Conservation (phyloP, 441 rosid species). For the Eruca vesicaria region DNA sequence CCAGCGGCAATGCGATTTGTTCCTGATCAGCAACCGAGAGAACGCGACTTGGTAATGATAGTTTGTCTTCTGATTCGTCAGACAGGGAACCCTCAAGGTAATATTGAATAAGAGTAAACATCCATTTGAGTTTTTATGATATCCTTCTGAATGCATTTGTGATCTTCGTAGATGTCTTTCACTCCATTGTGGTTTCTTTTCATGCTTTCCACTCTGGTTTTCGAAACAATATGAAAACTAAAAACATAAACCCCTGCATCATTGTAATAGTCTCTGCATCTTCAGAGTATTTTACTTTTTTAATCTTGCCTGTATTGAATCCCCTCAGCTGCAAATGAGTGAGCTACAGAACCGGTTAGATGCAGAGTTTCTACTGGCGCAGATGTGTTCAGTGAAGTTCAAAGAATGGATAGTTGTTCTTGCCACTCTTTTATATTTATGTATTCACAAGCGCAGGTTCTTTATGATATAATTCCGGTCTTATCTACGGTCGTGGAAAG, state of each 20-base stretch:
- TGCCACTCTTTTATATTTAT: constrained; percentile 77
- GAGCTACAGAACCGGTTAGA: constrained; percentile 88
- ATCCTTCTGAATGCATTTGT: constrained; percentile 33
- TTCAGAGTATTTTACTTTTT: no score
- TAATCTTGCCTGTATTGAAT: not conserved
- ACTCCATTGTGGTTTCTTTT: no score
- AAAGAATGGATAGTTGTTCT: constrained; percentile 99
- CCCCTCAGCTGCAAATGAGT: constrained; percentile 94
- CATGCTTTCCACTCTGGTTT: no score
- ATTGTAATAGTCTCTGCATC: no score
- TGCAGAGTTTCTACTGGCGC: constrained; percentile 96
- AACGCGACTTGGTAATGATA: constrained; percentile 42
- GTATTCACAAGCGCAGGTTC: constrained; percentile 54
- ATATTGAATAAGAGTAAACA: constrained; percentile 20
- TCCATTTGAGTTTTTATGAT: constrained; percentile 23
- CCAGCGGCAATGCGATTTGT: constrained; percentile 99
- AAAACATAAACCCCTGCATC: no score
- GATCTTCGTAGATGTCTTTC: constrained; percentile 71
- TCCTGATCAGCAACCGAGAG: constrained; percentile 81
- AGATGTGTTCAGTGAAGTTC: constrained; percentile 98
- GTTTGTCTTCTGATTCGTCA: constrained; percentile 49
- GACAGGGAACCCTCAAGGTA: constrained; percentile 89
- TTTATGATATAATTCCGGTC: constrained; percentile 84
- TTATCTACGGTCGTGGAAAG: constrained; percentile 84
- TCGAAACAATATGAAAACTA: no score